phyloP scores from a whole-genome alignment of 2,329 filamentous ascomycete species.

The Fusarium drepaniforme region DNA sequence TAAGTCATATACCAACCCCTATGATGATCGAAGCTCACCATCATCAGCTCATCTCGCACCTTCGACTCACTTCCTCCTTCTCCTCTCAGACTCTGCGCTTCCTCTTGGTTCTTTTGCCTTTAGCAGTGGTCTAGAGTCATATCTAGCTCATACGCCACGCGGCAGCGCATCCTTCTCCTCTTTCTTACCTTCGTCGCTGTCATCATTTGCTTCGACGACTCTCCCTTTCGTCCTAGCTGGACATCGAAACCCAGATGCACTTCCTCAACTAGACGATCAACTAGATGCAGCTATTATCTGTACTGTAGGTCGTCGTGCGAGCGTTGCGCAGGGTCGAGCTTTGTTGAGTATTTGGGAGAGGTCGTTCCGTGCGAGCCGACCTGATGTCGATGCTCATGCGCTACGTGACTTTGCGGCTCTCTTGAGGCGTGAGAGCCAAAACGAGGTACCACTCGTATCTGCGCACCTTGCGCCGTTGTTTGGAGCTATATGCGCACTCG shows the following conservation, averaged over 20 bases:
- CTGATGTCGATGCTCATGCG: conserved; percentile 43
- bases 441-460: conserved; percentile 58
- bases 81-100: conserved; percentile 85
- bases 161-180: conserved; percentile 63
- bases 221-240: conserved; percentile 81
- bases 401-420: conserved; percentile 52
- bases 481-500: conserved; percentile 73
- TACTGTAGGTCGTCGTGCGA: conserved; percentile 82
- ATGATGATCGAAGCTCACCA: conserved; percentile 12
- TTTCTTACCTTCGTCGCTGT: conserved; percentile 79
- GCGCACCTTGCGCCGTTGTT: conserved; percentile 80
- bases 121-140: conserved; percentile 85
- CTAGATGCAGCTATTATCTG: conserved; percentile 83
- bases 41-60: conserved; percentile 33
- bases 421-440: conserved; percentile 47
- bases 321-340: conserved; percentile 80
- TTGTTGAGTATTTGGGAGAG: conserved; percentile 82
- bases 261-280: conserved; percentile 76
- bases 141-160: conserved; percentile 73
- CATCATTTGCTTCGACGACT: conserved; percentile 77
- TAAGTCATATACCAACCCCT: conserved; percentile 10
- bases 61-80: conserved; percentile 74
- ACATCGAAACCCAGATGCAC: conserved; percentile 64
- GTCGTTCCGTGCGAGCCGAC: conserved; percentile 64
- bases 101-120: conserved; percentile 91